These are phyloP conservation scores for Yamadazyma diddensiae DNA, from an alignment of 1,139 yeast genomes.

Conservation along the genomic window DNA sequence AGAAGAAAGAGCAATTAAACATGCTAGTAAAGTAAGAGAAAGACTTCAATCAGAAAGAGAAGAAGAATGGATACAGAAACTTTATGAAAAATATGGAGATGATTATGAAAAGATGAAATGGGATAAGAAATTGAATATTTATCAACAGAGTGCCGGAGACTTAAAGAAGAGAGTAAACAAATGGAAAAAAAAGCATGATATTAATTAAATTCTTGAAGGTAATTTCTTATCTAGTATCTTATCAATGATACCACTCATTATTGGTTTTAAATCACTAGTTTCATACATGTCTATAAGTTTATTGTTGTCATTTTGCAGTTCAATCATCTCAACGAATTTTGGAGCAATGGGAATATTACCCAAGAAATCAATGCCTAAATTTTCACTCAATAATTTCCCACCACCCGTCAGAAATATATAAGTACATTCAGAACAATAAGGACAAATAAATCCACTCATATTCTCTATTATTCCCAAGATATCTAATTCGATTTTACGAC, in stretches of 20 bases:
- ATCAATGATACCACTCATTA: constrained; percentile 52
- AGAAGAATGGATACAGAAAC: constrained; percentile 61
- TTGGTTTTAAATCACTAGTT: constrained; percentile 36
- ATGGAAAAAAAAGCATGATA: constrained; percentile 51
- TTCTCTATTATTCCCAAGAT: constrained; percentile 45
- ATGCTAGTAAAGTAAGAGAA: constrained; percentile 45
- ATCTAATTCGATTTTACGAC: constrained; percentile 42
- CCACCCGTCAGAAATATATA: constrained; percentile 93
- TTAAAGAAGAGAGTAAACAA: constrained; percentile 62
- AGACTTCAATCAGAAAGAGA: constrained; percentile 72
- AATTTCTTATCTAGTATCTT: constrained; percentile 38
- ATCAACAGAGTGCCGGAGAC: constrained; percentile 85
- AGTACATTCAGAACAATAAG: constrained; percentile 87
- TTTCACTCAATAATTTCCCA: constrained; percentile 68
- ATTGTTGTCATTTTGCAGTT: constrained; percentile 39
- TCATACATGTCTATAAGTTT: constrained; percentile 37
- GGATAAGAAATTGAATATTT: constrained; percentile 80
- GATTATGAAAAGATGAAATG: constrained; percentile 87
- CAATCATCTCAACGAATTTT: constrained; percentile 79
- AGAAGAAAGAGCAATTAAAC: constrained; percentile 58
- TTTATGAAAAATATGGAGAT: constrained; percentile 80
- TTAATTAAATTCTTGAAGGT: constrained; percentile 26
- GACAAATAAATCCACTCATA: constrained; percentile 53
- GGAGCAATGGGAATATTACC: constrained; percentile 96
- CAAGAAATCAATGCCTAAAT: constrained; percentile 60